Conservation (phyloP, 129 eudicot genomes). For the Smallanthus sonchifolius region DNA sequence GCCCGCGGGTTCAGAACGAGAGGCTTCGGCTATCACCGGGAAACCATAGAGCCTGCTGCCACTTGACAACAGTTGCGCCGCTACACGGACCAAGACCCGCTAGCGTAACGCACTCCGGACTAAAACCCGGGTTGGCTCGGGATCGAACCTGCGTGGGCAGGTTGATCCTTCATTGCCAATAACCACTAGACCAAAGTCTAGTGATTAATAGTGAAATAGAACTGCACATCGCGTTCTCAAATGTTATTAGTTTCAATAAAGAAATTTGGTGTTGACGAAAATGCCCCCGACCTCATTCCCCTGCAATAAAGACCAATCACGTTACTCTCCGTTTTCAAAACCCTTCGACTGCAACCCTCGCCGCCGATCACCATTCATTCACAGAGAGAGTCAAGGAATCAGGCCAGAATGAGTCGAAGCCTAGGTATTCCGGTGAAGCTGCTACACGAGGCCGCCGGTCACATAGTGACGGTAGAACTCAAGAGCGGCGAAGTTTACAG, state of each 20-base stretch:
- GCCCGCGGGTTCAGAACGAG: no score
- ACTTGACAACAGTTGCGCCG: no score
- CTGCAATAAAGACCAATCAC: constrained; percentile 1
- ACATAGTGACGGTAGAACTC: constrained; percentile 76
- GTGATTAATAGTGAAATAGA: no score
- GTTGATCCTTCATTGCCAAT: no score
- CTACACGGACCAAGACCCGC: no score
- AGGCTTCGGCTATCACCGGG: no score
- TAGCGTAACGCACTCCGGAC: no score
- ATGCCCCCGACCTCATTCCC: constrained; percentile 4
- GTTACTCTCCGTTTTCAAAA: constrained; percentile 9
- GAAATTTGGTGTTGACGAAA: background rate
- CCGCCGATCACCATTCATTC: constrained; percentile 26
- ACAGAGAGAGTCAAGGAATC: background rate
- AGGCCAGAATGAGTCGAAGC: constrained; percentile 60
- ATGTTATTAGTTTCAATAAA: background rate
- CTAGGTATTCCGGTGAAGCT: constrained; percentile 88
- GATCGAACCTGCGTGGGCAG: no score
- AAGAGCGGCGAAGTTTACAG: constrained; percentile 89
- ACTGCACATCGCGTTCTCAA: no score
- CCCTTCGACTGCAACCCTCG: constrained; percentile 26
- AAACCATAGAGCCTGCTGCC: no score
- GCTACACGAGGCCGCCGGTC: constrained; percentile 92
- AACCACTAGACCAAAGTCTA: no score
- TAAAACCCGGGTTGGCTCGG: no score